Conservation (phyloP, 148 eudicot species). For the Rhododendron ovatum region DNA sequence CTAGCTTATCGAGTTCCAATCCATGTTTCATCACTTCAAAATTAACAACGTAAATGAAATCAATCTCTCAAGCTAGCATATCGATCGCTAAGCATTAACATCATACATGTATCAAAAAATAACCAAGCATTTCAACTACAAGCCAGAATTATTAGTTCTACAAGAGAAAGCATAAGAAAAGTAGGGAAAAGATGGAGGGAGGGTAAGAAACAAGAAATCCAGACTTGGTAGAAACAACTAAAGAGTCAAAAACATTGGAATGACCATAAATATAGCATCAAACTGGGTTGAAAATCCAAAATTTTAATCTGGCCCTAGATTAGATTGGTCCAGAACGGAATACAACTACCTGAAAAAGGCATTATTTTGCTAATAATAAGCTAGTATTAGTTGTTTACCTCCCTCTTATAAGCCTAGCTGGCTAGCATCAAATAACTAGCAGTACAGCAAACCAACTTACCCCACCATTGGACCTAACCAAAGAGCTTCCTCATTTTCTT, state of each 20-base stretch:
- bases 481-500: conserved; percentile 87
- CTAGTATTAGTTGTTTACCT: not conserved
- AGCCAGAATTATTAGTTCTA: too few species aligned
- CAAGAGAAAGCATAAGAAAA: too few species aligned
- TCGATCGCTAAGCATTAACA: too few species aligned
- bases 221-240: too few species aligned
- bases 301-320: not conserved
- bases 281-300: not conserved
- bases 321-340: not conserved
- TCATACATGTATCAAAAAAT: too few species aligned
- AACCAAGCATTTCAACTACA: too few species aligned
- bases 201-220: too few species aligned
- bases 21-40: too few species aligned
- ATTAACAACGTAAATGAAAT: too few species aligned
- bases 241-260: not conserved
- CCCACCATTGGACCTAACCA: conserved; percentile 23
- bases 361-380: not conserved
- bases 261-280: not conserved
- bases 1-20: too few species aligned
- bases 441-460: not conserved
- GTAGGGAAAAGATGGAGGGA: too few species aligned
- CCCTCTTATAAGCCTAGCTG: not conserved
- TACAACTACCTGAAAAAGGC: not conserved
- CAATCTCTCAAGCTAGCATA: too few species aligned
- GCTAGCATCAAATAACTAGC: not conserved